These are phyloP conservation scores for Cytospora chrysosperma DNA, from an alignment of 2,329 filamentous ascomycete species.

Conservation along the genomic window DNA sequence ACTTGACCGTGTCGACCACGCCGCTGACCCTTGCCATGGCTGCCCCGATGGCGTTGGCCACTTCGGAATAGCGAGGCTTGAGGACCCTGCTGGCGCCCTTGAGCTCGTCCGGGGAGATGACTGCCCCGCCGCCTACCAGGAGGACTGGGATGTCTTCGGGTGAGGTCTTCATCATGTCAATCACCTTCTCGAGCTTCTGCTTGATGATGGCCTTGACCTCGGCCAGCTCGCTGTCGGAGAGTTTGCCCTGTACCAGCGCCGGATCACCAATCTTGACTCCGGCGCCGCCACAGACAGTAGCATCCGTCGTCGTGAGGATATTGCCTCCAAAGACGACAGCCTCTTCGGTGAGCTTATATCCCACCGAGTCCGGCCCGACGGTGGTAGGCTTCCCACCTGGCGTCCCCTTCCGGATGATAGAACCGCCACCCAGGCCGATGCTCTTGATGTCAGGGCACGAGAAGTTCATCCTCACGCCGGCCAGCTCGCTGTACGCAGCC, in stretches of 20 bases:
- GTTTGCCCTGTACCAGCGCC: conserved; percentile 34
- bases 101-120: conserved; percentile 56
- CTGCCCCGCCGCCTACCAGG: conserved; percentile 62
- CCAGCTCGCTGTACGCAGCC: conserved; percentile 60
- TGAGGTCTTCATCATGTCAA: conserved; percentile 64
- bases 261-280: conserved; percentile 43
- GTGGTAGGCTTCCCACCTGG: conserved; percentile 32
- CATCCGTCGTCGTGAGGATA: conserved; percentile 59
- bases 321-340: conserved; percentile 50
- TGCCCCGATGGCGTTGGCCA: conserved; percentile 65
- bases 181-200: conserved; percentile 52
- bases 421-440: conserved; percentile 55
- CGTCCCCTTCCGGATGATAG: conserved; percentile 36
- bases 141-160: conserved; percentile 58
- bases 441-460: conserved; percentile 57
- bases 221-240: conserved; percentile 35
- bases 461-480: conserved; percentile 63
- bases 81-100: conserved; percentile 55
- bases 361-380: conserved; percentile 53
- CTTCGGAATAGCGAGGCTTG: conserved; percentile 55
- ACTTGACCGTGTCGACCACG: conserved; percentile 50
- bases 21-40: conserved; percentile 60
- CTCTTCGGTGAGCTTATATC: conserved; percentile 45
- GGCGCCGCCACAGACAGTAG: conserved; percentile 39
- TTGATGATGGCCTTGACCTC: conserved; percentile 44